Conservation (phyloP, 2,329 filamentous ascomycete species). For the Sporothrix pseudoabietina region DNA sequence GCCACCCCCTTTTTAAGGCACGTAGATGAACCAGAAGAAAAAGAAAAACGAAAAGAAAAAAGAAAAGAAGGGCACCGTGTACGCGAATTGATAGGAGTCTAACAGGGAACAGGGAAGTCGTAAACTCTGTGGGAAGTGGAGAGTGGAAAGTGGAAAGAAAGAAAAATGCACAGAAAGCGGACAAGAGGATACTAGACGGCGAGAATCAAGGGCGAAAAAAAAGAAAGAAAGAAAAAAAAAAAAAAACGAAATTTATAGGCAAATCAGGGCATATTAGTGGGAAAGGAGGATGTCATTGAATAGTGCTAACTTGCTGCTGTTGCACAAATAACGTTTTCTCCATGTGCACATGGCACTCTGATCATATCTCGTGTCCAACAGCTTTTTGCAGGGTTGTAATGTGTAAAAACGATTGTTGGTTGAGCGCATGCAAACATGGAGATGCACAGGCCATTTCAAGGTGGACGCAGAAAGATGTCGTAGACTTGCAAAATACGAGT, state of each 20-base stretch:
- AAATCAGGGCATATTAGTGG: not conserved
- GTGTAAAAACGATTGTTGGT: not conserved
- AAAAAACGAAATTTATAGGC: no score
- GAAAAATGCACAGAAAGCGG: not conserved
- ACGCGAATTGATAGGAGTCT: no score
- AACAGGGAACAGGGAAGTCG: not conserved
- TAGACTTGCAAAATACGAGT: no score
- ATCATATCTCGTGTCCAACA: not conserved
- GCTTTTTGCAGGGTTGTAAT: not conserved
- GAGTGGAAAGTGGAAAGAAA: not conserved
- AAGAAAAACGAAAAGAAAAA: no score
- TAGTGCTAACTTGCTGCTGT: not conserved
- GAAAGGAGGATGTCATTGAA: not conserved
- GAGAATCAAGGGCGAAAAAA: no score
- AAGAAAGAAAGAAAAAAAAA: no score
- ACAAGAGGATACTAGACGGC: not conserved
- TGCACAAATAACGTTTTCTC: not conserved
- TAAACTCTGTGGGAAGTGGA: not conserved
- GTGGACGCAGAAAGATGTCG: no score
- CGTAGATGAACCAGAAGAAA: no score
- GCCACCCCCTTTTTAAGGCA: not conserved
- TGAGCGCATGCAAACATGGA: no score
- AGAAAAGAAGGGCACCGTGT: no score
- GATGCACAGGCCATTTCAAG: no score
- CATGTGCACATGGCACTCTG: not conserved